These are phyloP conservation scores for Cercospora citrullina DNA, from an alignment of 2,329 filamentous ascomycete genomes.

Conservation along the genomic window DNA sequence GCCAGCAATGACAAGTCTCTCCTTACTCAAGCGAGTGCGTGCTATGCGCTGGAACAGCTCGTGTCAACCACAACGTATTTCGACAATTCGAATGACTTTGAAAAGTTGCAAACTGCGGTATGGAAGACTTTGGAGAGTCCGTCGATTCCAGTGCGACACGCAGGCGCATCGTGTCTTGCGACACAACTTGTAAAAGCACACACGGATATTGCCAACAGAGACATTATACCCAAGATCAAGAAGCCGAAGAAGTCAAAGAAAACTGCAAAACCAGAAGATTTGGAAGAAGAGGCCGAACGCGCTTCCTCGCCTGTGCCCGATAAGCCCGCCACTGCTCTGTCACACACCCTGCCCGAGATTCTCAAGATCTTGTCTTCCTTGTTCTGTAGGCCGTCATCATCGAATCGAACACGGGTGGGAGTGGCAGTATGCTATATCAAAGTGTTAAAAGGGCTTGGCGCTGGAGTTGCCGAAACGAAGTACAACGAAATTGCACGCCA, in stretches of 20 bases:
- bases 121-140: constrained; percentile 85
- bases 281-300: constrained; percentile 68
- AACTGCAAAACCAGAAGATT: constrained; percentile 59
- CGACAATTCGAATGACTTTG: constrained; percentile 84
- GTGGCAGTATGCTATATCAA: constrained; percentile 85
- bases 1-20: constrained; percentile 78
- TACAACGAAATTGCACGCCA: constrained; percentile 81
- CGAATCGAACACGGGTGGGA: constrained; percentile 76
- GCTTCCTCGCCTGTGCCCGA: constrained; percentile 74
- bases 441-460: constrained; percentile 74
- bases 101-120: constrained; percentile 76
- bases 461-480: constrained; percentile 77
- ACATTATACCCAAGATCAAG: constrained; percentile 59
- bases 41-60: constrained; percentile 74
- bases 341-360: constrained; percentile 74
- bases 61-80: constrained; percentile 76
- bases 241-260: constrained; percentile 74
- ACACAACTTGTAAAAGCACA: constrained; percentile 80
- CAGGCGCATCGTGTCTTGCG: constrained; percentile 81
- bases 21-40: constrained; percentile 76
- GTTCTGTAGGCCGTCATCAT: constrained; percentile 75
- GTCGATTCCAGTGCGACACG: constrained; percentile 73
- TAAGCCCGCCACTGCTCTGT: constrained; percentile 68
- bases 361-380: constrained; percentile 76
- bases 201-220: constrained; percentile 58